Percentiles rank a stretch among this genome's conserved stretches.
These are phyloP conservation scores for Nidula microcarpa DNA, from an alignment of 768 basidiomycete genomes.

Conservation along the genomic window DNA sequence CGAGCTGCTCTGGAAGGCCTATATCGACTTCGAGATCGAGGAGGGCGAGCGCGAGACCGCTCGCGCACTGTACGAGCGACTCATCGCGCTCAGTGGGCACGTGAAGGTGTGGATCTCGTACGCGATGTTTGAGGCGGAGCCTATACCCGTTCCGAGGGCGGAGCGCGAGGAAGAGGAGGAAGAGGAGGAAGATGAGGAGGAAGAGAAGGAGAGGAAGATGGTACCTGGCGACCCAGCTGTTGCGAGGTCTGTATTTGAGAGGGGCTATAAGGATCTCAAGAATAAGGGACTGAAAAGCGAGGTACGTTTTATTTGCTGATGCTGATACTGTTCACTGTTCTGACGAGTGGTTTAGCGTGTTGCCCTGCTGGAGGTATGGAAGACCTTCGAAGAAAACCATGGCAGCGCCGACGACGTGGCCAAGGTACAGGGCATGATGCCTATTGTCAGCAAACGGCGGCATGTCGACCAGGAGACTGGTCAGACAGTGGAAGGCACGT, in stretches of 20 bases:
- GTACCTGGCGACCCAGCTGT: conserved; percentile 65
- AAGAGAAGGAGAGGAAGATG: conserved; percentile 58
- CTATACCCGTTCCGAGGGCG: conserved; percentile 61
- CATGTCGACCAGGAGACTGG: conserved; percentile 83
- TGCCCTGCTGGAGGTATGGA: conserved; percentile 92
- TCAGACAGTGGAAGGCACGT: conserved; percentile 79
- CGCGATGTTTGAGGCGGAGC: conserved; percentile 86
- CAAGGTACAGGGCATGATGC: conserved; percentile 92
- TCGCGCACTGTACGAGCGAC: conserved; percentile 83
- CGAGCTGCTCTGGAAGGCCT: conserved; percentile 91
- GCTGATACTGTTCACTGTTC: neutral
- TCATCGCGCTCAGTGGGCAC: conserved; percentile 83
- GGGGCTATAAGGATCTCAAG: conserved; percentile 87
- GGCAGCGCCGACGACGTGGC: conserved; percentile 71
- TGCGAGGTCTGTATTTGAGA: conserved; percentile 80
- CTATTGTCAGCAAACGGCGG: conserved; percentile 81
- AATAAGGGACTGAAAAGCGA: conserved; percentile 80
- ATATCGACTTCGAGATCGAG: conserved; percentile 94
- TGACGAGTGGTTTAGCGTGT: conserved; percentile 58
- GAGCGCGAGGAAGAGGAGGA: conserved; percentile 73
- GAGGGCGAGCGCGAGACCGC: conserved; percentile 89
- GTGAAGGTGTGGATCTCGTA: conserved; percentile 98
- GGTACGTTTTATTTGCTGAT: conserved; percentile 35
- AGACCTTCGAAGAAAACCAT: conserved; percentile 81
- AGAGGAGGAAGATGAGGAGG: conserved; percentile 55